A percentile compares a stretch with the other conserved stretches of the same genome.
Evolutionary conservation across 139 green algal species (phyloP).

Genomic region (Chlamydomonas sp.): DNA sequence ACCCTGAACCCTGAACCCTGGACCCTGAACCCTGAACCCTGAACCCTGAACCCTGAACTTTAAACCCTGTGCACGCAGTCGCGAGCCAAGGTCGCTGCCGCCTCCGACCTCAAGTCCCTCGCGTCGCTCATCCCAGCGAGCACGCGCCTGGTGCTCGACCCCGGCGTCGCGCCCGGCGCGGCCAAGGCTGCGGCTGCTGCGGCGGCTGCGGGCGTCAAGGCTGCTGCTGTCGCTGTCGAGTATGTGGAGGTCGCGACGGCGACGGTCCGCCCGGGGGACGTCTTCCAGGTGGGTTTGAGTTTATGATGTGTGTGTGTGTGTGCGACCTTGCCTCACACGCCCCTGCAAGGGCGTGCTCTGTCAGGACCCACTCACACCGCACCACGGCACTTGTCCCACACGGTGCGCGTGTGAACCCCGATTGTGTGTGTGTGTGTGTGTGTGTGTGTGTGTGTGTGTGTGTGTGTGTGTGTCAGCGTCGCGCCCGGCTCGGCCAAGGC

Average conservation of each 20-base stretch:
- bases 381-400: too few relatives aligned
- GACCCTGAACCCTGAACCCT: neutral
- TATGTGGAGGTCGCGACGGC: constrained; percentile 41
- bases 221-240: constrained; percentile 23
- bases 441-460: constrained; percentile 2
- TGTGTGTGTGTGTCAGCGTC: constrained; percentile 11
- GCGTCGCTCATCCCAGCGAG: constrained; percentile 66
- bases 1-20: too few relatives aligned
- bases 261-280: constrained; percentile 20
- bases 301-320: too few relatives aligned
- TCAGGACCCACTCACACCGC: too few relatives aligned
- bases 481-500: neutral
- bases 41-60: neutral
- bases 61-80: neutral
- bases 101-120: constrained; percentile 57
- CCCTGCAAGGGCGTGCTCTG: too few relatives aligned
- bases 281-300: too few relatives aligned
- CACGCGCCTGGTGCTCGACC: constrained; percentile 59
- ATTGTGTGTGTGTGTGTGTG: too few relatives aligned
- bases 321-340: too few relatives aligned
- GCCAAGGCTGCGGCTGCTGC: neutral
- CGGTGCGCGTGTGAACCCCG: too few relatives aligned
- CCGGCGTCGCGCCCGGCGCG: constrained; percentile 16
- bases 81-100: constrained; percentile 27
- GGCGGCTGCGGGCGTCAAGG: neutral